Base-by-base conservation (phyloP, 2,329 filamentous ascomycete species). In the Colletotrichum musicola region DNA sequence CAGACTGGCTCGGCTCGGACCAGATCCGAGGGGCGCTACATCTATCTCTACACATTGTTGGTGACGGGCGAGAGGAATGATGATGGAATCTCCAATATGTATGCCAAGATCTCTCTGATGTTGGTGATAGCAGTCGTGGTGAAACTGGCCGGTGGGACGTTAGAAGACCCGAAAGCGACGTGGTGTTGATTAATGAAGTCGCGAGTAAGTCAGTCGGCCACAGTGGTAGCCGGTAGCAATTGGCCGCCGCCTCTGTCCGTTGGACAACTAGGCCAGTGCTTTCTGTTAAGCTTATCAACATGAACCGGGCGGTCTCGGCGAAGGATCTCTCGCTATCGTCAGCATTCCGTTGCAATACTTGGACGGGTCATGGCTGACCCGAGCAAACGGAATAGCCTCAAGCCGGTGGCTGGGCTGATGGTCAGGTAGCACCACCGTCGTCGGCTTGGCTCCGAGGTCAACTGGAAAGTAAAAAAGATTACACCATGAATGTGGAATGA, bases 371-470 rank as follows among this genome's bases (percentile, higher is more conserved):
- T 62, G 6, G 10, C 16, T 12, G 13, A n/a, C 40, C 16, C 18
- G 9, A 25, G 42, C 13, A 4, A 50, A 4, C 35, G 40, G 22
- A 38, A 25, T 50, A 57, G 38, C 49, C 20, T 58, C 51, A 35
- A 44, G 16, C 44, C 59, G 53, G 65, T 51, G 54, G 46, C 65
- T 64, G 40, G 42, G 61, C 54, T 30, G 16, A 22, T 20, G 14
- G 40, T 3, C 27, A 47, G 40, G 20, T 56, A 22, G 13, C 13
- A 14, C 13, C n/a, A n/a, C 14, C 12, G 7, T 7, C 12, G 46
- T 22, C 12, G 18, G 16, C 18, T 18, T 9, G 16, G 44, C 16
- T 20, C 18, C 18, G 12, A 12, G 46, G 20, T n/a, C 46, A 4
- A 5, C 9, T 49, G 46, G 49, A 2, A 22, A 59, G 27, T 49